phyloP scores from a whole-genome alignment of 106 monocot genomes.

The Platanthera zijinensis region DNA sequence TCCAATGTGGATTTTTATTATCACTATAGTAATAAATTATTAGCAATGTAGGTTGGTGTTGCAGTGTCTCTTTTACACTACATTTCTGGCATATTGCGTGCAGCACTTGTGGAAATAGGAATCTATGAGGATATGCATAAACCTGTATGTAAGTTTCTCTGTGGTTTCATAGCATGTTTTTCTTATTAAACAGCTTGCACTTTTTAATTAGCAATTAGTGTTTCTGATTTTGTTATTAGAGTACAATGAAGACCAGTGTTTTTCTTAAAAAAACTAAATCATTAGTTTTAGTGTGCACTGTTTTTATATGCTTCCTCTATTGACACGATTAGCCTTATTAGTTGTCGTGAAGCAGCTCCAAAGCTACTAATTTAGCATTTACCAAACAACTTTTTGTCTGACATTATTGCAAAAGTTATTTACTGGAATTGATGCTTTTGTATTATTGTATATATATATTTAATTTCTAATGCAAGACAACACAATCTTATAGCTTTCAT shows the following conservation, averaged over 20 bases:
- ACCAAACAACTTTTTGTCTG: background rate
- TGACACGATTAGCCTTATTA: background rate
- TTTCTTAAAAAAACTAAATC: background rate
- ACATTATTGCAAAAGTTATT: background rate
- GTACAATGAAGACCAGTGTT: background rate
- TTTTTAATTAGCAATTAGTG: background rate
- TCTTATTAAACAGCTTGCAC: background rate
- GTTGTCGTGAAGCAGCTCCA: background rate
- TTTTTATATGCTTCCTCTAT: background rate
- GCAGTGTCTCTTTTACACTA: slow-evolving; percentile 58
- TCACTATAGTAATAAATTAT: background rate
- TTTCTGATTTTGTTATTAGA: background rate
- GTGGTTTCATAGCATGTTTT: background rate
- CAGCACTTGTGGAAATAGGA: slow-evolving; percentile 72
- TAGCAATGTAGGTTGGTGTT: slow-evolving; percentile 60
- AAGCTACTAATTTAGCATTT: background rate
- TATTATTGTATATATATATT: background rate
- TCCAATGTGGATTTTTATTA: background rate
- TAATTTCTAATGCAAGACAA: background rate
- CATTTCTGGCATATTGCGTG: slow-evolving; percentile 56
- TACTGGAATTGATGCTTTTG: background rate
- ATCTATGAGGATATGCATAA: slow-evolving; percentile 95
- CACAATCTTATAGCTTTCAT: background rate
- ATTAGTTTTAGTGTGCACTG: background rate
- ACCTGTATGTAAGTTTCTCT: slow-evolving; percentile 97